These are phyloP conservation scores for Beauveria rudraprayagi DNA, from an alignment of 2,329 filamentous ascomycete species.

Conservation along the genomic window DNA sequence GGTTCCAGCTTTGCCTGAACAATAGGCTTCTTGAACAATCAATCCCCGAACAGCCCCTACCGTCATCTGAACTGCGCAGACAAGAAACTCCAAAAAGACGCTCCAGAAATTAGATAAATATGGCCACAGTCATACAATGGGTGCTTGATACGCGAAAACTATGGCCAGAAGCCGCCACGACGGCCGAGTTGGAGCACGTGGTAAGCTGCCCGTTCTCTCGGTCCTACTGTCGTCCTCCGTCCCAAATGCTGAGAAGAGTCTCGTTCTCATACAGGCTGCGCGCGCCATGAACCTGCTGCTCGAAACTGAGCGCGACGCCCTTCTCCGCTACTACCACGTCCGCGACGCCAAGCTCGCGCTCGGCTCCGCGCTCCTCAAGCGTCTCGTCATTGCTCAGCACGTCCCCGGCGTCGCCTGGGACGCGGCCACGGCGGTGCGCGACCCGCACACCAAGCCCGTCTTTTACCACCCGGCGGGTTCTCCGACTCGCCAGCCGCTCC, in stretches of 20 bases:
- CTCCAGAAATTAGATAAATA: not conserved
- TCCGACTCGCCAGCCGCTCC: constrained; percentile 35
- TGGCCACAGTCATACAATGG: constrained; percentile 44
- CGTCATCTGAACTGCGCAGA: not conserved
- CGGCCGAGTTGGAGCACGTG: constrained; percentile 36
- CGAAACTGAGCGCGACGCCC: constrained; percentile 45
- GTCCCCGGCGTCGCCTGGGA: constrained; percentile 53
- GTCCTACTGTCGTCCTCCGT: not conserved
- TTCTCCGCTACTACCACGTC: constrained; percentile 56
- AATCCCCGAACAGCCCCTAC: not conserved
- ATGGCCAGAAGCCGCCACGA: constrained; percentile 45
- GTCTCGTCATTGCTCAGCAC: constrained; percentile 52
- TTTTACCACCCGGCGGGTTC: constrained; percentile 40
- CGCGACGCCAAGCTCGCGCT: constrained; percentile 69
- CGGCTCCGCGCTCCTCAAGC: constrained; percentile 66
- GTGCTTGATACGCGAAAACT: constrained; percentile 51
- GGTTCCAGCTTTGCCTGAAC: too few species aligned
- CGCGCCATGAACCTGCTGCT: constrained; percentile 45
- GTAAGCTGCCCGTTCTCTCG: constrained; percentile 27
- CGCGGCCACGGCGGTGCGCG: constrained; percentile 46
- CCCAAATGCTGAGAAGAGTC: too few species aligned
- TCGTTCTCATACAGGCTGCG: constrained; percentile 35
- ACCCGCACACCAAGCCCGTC: constrained; percentile 46
- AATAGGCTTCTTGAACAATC: not conserved
- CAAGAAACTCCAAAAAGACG: too few species aligned